Conservation (phyloP, 345 rosid genomes). For the Cardiospermum halicacabum region DNA sequence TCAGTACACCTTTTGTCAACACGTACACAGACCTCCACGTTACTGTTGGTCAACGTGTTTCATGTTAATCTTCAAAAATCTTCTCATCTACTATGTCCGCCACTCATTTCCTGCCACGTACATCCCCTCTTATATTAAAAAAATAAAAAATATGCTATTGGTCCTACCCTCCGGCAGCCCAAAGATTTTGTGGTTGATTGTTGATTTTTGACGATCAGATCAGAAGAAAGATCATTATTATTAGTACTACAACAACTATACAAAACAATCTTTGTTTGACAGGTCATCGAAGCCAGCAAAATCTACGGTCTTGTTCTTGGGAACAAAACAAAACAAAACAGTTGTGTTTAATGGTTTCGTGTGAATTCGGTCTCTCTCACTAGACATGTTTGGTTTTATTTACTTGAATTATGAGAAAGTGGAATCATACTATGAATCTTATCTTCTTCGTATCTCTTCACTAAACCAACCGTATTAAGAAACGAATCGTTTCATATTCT, state of each 20-base stretch:
- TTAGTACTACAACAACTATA: no score
- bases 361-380: slow-evolving; percentile 1
- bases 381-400: background rate
- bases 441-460: slow-evolving; percentile 2
- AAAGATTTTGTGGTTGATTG: background rate
- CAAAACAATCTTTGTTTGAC: no score
- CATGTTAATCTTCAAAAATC: slow-evolving; percentile 4
- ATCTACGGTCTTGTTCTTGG: slow-evolving; percentile 6
- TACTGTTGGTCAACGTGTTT: slow-evolving; percentile 7
- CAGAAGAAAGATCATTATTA: no score
- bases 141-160: background rate
- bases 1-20: background rate
- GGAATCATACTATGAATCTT: background rate
- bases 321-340: background rate
- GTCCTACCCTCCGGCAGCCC: background rate
- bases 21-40: background rate
- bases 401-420: background rate
- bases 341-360: background rate
- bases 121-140: background rate
- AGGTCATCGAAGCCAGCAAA: slow-evolving; percentile 8
- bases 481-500: background rate
- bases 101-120: background rate
- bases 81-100: background rate
- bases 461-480: background rate
- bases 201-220: background rate